Evolutionary conservation across 768 basidiomycete species (phyloP), one percentile per base, ranked within the genome.

Genomic region (Cubamyces sp.): DNA sequence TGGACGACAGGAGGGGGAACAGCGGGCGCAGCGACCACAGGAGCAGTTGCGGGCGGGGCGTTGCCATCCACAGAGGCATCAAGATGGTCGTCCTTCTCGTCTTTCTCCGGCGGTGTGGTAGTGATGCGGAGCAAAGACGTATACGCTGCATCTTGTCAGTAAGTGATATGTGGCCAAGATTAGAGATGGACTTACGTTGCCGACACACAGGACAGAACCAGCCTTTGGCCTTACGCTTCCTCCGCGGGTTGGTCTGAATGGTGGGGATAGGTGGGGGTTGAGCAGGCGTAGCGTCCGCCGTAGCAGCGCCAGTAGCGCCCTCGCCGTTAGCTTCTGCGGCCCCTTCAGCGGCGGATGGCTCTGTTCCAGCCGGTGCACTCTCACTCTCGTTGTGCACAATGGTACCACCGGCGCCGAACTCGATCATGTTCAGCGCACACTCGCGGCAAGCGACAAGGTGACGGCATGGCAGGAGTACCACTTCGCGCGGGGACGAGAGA

Each of bases 201-300:
- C 95, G 84, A 74, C 95, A 96, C 51, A 98, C 92, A 28, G 95
- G 95, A 73, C 95, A 98, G 82, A 91, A 93, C 95, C 95, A 98
- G 5, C 95, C 95, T 76, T 98, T 98, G 0, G 93, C 91, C 78
- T 93, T 96, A 67, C 94, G 82, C 80, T 94, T 96, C 71, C 94
- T 81, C 63, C 93, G 81, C 16, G 79, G 74, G 30, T 76, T 66
- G 12, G 66, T 56, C 0, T 49, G 46, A 5, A 64, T 47, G 34
- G 57, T 59, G 8, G 67, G 66, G 40, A 57, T 46, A 14, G 61
- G 50, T 57, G 60, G 48, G 48, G 66, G 37, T 56, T 64, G 37
- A 48, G 64, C 46, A 23, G 65, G 50, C 14, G 71, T 57, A 2
- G 69, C 61, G 19, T 64, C 67, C 12, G 68, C 62, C 6, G 66